Base-by-base conservation (phyloP, 2,329 filamentous ascomycete genomes). In the Botrytis hyacinthi region DNA sequence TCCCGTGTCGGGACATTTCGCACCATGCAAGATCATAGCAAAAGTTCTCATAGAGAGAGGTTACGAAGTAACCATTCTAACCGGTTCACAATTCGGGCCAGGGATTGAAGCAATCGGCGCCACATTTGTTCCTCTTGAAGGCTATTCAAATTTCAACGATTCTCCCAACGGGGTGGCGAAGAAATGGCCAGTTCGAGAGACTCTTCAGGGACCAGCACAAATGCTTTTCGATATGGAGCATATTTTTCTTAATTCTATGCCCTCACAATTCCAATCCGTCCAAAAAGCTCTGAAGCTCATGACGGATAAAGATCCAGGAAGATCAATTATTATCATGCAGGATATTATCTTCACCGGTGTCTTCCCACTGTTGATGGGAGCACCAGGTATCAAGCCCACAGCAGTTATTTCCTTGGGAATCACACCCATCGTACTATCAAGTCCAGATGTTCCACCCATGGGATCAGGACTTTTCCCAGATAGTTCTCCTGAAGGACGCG, bases 31-130 rank as follows among this genome's bases (percentile, higher is more conserved):
- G 16, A 60, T 59, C 22, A 74, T 76, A 22, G 75, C 73, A 26
- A 70, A 74, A 51, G 44, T 65, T 5, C 76, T 78, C 12, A 76
- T 82, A 16, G 75, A 77, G 5, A 78, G 81, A 4, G 85, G 84
- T 4, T 86, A 84, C 70, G 78, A 82, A 6, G 78, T 84, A 5
- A 83, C 81, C 3, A 84, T 85, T 75, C 79, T 86, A n/a, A 80
- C 80, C 7, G 83, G 82, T 1, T 75, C 79, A 0, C 74, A 80
- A 16, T 85, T 82, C 75, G 78, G 82, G 65, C 71, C 77, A 6
- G 73, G 79, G 16, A 78, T 84, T 66, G 80, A 81, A 66, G 76
- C 75, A 2, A 80, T 81, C 4, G 84, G 85, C 0, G 82, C 82
- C 6, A 79, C 77, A 1, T 84, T 83, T 74, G 76, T 83, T n/a